These are phyloP conservation scores for Dioszegia crocea DNA, from an alignment of 768 basidiomycete species.

Conservation along the genomic window DNA sequence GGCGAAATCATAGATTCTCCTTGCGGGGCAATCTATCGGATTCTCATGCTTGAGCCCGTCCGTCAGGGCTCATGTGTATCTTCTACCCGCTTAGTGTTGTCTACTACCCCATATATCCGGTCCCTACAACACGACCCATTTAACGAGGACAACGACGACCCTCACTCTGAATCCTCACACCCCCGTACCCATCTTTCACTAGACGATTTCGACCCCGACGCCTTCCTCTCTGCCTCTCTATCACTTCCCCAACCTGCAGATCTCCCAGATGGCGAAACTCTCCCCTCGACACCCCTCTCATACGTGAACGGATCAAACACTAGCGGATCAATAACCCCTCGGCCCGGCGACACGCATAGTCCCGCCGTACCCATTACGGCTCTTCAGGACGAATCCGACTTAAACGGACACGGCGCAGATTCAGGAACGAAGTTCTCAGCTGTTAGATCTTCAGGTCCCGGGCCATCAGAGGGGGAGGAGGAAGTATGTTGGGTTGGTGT, in stretches of 20 bases:
- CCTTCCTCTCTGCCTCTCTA: slow-evolving; percentile 36
- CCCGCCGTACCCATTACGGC: not conserved
- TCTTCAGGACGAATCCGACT: not conserved
- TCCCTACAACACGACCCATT: too few species aligned
- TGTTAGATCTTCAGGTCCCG: slow-evolving; percentile 14
- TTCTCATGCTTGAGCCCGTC: slow-evolving; percentile 66
- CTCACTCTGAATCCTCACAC: slow-evolving; percentile 8
- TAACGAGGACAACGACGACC: slow-evolving; percentile 16
- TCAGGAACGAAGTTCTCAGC: slow-evolving; percentile 23
- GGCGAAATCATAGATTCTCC: slow-evolving; percentile 13
- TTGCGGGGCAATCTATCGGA: slow-evolving; percentile 32
- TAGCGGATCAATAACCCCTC: slow-evolving; percentile 36
- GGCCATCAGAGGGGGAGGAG: slow-evolving; percentile 16
- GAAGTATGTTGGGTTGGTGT: slow-evolving; percentile 43
- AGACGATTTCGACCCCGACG: slow-evolving; percentile 43
- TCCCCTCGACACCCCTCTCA: not conserved
- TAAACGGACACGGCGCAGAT: not conserved
- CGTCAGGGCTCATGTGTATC: slow-evolving; percentile 62
- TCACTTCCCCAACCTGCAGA: slow-evolving; percentile 7
- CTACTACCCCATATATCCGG: slow-evolving; percentile 28
- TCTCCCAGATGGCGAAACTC: slow-evolving; percentile 12
- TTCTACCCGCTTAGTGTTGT: slow-evolving; percentile 59
- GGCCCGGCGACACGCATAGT: slow-evolving; percentile 17
- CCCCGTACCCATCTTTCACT: slow-evolving; percentile 20
- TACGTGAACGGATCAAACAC: slow-evolving; percentile 11